A percentile compares a stretch with the other conserved stretches of the same genome.
phyloP scores from a whole-genome alignment of 768 basidiomycete species.

The Serendipita sp. region DNA sequence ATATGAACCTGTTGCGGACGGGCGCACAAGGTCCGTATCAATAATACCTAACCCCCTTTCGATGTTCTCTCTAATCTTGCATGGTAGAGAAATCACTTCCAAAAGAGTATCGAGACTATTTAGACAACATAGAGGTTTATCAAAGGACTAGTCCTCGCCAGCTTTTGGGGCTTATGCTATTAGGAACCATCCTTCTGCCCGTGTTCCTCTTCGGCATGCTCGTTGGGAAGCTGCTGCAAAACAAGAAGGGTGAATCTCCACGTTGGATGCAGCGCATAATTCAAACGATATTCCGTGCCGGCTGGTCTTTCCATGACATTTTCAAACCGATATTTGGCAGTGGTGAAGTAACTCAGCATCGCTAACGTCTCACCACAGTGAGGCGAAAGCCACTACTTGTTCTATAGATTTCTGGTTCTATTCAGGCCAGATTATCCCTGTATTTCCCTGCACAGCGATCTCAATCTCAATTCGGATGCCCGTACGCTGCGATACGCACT shows the following conservation, averaged over 20 bases:
- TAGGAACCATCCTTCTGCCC: background rate
- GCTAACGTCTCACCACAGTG: background rate
- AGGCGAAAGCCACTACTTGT: background rate
- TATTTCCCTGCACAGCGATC: too few relatives aligned
- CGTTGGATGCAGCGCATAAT: background rate
- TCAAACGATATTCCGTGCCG: background rate
- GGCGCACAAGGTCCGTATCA: background rate
- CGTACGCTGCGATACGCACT: too few relatives aligned
- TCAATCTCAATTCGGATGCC: too few relatives aligned
- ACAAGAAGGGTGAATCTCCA: background rate
- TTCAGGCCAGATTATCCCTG: background rate
- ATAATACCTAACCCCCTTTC: background rate
- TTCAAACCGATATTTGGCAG: background rate
- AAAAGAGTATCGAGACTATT: background rate
- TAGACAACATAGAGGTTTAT: background rate
- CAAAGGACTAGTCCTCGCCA: background rate
- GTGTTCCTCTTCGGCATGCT: background rate
- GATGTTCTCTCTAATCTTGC: background rate
- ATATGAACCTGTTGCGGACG: background rate
- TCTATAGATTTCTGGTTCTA: background rate
- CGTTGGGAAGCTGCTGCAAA: background rate
- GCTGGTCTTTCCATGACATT: background rate
- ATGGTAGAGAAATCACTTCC: constrained; percentile 4
- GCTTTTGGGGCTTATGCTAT: background rate
- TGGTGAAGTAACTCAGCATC: background rate